phyloP scores from a whole-genome alignment of 2,329 filamentous ascomycete species.

The Aspergillus brasiliensis region DNA sequence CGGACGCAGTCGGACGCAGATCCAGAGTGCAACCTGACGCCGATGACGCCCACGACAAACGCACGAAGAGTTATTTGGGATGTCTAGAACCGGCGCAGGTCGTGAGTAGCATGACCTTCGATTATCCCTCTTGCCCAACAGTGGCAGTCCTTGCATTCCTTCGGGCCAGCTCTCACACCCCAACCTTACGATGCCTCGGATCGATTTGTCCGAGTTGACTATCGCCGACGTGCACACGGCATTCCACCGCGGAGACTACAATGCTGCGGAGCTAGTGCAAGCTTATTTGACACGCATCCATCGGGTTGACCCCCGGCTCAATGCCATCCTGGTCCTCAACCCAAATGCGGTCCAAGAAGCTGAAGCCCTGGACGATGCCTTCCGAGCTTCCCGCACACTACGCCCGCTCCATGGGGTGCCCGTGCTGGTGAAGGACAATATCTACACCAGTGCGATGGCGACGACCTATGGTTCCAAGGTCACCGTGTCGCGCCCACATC shows the following conservation, averaged over 20 bases:
- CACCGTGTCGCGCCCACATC: background rate
- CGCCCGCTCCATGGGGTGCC: background rate
- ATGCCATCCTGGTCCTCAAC: background rate
- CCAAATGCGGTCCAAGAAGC: background rate
- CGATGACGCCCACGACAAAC: too few relatives aligned
- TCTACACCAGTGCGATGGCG: background rate
- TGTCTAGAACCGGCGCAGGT: too few relatives aligned
- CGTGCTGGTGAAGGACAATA: background rate
- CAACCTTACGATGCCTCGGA: background rate
- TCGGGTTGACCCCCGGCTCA: background rate
- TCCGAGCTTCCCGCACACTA: background rate
- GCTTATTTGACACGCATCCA: background rate
- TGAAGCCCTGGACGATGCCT: background rate
- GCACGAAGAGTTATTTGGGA: too few relatives aligned
- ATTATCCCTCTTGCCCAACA: too few relatives aligned
- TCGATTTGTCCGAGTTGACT: background rate
- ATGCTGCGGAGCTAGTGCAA: background rate
- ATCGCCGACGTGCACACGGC: background rate
- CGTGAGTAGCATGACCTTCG: too few relatives aligned
- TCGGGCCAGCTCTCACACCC: too few relatives aligned
- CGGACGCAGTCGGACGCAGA: too few relatives aligned
- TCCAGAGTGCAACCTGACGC: too few relatives aligned
- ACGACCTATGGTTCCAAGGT: background rate
- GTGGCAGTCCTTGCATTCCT: too few relatives aligned
- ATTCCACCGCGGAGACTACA: background rate